These are phyloP conservation scores for Phaeotremella skinneri DNA, from an alignment of 768 basidiomycete species.

Conservation along the genomic window DNA sequence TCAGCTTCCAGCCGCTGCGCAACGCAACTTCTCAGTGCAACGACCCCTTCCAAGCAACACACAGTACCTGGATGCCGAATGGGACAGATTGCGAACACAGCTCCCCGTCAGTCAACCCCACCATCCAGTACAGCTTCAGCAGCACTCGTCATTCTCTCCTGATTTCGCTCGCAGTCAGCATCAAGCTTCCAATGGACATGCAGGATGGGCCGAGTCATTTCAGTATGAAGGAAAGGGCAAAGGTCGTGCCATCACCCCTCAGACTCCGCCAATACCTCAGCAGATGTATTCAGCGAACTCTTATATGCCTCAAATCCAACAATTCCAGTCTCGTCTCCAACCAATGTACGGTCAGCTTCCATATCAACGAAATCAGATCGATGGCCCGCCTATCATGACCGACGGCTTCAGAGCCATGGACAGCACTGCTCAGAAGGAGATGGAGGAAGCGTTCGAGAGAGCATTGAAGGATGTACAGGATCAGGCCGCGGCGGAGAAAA, in stretches of 20 bases:
- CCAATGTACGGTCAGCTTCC: conserved; percentile 1
- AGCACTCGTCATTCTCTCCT: not conserved
- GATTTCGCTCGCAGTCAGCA: not conserved
- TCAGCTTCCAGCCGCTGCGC: not conserved
- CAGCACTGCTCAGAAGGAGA: conserved; percentile 28
- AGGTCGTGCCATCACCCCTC: not conserved
- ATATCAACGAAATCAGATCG: not conserved
- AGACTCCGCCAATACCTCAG: conserved; percentile 2
- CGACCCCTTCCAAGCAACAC: conserved; percentile 5
- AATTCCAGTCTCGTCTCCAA: not conserved
- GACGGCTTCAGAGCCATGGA: not conserved
- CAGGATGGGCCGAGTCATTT: conserved; percentile 20
- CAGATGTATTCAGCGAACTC: not conserved
- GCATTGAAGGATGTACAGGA: conserved; percentile 26
- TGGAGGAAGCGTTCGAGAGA: conserved; percentile 34
- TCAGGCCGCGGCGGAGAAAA: conserved; percentile 5
- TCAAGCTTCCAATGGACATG: not conserved
- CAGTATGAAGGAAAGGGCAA: conserved; percentile 1
- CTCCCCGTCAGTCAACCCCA: conserved; percentile 16
- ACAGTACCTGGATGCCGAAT: conserved; percentile 31
- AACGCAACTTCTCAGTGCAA: not conserved
- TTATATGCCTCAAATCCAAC: not conserved
- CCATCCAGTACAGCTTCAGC: not conserved
- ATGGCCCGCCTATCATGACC: not conserved
- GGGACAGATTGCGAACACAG: conserved; percentile 38